Base-by-base conservation (phyloP, 2,329 filamentous ascomycete genomes). In the Colletotrichum gigasporum region DNA sequence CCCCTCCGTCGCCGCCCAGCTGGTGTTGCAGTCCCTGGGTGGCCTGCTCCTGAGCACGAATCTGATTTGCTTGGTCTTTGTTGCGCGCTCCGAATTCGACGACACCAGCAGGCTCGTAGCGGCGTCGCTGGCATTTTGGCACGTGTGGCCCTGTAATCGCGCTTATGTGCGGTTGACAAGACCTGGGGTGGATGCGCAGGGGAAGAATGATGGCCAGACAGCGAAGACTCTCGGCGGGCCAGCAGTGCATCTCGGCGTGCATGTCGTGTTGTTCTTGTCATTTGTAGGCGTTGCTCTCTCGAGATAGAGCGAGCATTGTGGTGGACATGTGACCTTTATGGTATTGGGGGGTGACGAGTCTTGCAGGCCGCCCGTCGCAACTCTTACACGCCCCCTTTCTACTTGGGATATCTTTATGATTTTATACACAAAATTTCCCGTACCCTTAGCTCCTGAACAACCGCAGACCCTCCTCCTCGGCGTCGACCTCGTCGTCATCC, bases 391-490 rank as follows among this genome's bases (percentile, higher is more conserved):
- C 20, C 32, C 12, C n/a, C 34, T 20, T 30, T 60, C 20, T 32
- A 26, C n/a, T 57, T 35, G 57, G 65, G 60, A 64, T 64, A 62
- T 64, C 59, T 65, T 53, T 20, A 39, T 54, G 8, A 51, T 44
- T 51, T 18, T 35, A 48, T 42, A 44, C 28, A 28, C 44, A 65
- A 34, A 22, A 26, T 48, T 53, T 51, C 51, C 16, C 48, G 11
- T 18, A 22, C 22, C 39, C 53, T 39, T 72, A 80, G 68, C 72
- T 82, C 57, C 80, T 79, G 71, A 89, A 89, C 63, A 89, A 71
- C 69, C 80, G 79, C 44, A 89, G 72, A 1, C 83, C 84, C 28
- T 81, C 80, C 67, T 85, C 85, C 66, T 87, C 86, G 14, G 83
- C 80, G 63, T 82, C 82, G 5, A 77, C 79, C 12, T 74, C 78